Evolutionary conservation across 2,329 filamentous ascomycete species (phyloP), one percentile per base, ranked within the genome.

Genomic region (Rutstroemia sp.): DNA sequence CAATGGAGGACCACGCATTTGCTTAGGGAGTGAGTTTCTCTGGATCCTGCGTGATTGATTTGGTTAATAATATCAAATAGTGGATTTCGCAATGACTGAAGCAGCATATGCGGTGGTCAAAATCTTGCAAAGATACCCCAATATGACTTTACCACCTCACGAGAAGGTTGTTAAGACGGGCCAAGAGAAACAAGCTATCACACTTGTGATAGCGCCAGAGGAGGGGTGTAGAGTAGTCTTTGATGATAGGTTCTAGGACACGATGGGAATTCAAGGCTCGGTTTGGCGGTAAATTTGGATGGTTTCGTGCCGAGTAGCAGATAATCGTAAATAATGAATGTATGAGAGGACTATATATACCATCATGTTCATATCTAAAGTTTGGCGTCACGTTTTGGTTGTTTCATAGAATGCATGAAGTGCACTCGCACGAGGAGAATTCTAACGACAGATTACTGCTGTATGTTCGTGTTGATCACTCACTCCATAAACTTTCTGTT

Each of bases 1-100:
- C 66, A 88, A 84, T 61, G 74, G 83, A 21, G 86, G 86, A 6
- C 84, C 86, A 0, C 72, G 86, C 4, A 78, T 84, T 0, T 89
- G 86, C 57, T 86, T 92, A 0, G 89, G 89, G 58, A 67, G 25
- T 64, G 60, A 58, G 67, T 45, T 21, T 30, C 38, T 14, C 38
- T 41, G 17, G 6, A 14, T 3, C 7, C 14, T 14, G 6, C 14
- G 3, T 16, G 17, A 30, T 30, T 30, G 27, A 9, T 30, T 8
- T 8, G 2, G 8, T 27, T 16, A n/a, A 19, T 48, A 25, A 48
- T 7, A 14, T 12, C n/a, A 19, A 34, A 34, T 19, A 49, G 34
- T 39, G 30, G 48, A 49, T 21, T 49, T 49, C 21, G 48, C 48
- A 21, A 30, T 49, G 30, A 49, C 48, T 10, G 48, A 38, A 16